Evolutionary conservation across 306 rosid species (phyloP), one percentile per base, ranked within the genome.

Genomic region (Gastrolobium bilobum): DNA sequence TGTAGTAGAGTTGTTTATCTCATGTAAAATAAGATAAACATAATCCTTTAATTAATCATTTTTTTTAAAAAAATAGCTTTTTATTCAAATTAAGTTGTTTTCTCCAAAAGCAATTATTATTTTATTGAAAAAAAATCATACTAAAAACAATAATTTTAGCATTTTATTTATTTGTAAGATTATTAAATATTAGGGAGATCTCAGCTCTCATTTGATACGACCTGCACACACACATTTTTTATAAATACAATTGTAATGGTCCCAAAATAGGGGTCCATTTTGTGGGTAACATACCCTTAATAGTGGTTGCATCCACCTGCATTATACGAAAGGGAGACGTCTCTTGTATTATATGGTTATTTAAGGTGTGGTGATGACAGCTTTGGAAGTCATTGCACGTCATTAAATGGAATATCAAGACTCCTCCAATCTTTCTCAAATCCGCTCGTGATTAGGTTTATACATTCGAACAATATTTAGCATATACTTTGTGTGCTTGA

Each of bases 341-440:
- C 30, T 26, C 2, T 50, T 14, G 35, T 10, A 59, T 20, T 20
- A 20, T 7, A 7, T 14, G 9, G 2, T 26, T 6, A 57, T 13
- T 47, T 61, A 14, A 33, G 62, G 48, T 15, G 70, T 50, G 83
- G 72, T 20, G 14, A 15, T 61, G 74, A 29, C 73, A 40, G 73
- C 73, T 63, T 71, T 42, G 48, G 67, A 51, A 40, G 83, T 79
- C 77, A 6, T n/a, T 51, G 71, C 79, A 70, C 4, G n/a, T 29
- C 69, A 68, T 71, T 79, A 3, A 79, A n/a, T 79, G 58, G 30
- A 50, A 30, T n/a, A 52, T 4, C 38, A 30, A 65, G 9, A 52
- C 46, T 40, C 34, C 48, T 29, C 29, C 40, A 46, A 2, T 9
- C 11, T 46, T 46, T 13, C 2, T 46, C 7, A 13, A 3, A 46